Conservation (phyloP, 352 stramenopile species). For the Globisporangium uncinulatum region DNA sequence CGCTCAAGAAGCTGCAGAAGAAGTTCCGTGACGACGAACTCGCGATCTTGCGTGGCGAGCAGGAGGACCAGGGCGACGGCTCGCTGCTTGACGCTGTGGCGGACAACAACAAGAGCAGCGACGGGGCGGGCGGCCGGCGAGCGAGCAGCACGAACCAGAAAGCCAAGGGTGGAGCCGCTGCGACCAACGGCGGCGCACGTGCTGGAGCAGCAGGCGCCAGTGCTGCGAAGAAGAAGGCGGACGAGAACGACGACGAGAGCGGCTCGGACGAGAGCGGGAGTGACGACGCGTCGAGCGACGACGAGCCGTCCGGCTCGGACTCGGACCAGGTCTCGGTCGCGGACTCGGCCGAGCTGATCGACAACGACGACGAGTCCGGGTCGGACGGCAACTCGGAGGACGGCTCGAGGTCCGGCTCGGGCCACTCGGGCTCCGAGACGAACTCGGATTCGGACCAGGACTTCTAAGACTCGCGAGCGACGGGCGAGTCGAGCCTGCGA, state of each 20-base stretch:
- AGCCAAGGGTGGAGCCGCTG: constrained; percentile 6
- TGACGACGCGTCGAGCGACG: constrained; percentile 48
- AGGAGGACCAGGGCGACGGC: constrained; percentile 74
- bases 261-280: constrained; percentile 44
- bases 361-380: constrained; percentile 77
- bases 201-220: constrained; percentile 10
- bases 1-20: constrained; percentile 91
- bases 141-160: constrained; percentile 48
- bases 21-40: constrained; percentile 91
- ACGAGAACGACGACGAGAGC: constrained; percentile 36
- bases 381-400: constrained; percentile 45
- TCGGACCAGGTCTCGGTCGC: constrained; percentile 81
- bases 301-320: constrained; percentile 34
- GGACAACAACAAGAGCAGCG: constrained; percentile 23
- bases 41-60: constrained; percentile 80
- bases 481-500: background rate
- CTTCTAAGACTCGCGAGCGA: constrained; percentile 29
- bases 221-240: constrained; percentile 30
- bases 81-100: constrained; percentile 39
- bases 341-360: constrained; percentile 77
- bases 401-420: constrained; percentile 55
- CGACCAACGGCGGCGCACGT: constrained; percentile 1
- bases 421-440: constrained; percentile 18
- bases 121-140: constrained; percentile 24
- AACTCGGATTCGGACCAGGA: constrained; percentile 72